These are phyloP conservation scores for Lodderomyces beijingensis DNA, from an alignment of 1,139 yeast genomes.

Conservation along the genomic window DNA sequence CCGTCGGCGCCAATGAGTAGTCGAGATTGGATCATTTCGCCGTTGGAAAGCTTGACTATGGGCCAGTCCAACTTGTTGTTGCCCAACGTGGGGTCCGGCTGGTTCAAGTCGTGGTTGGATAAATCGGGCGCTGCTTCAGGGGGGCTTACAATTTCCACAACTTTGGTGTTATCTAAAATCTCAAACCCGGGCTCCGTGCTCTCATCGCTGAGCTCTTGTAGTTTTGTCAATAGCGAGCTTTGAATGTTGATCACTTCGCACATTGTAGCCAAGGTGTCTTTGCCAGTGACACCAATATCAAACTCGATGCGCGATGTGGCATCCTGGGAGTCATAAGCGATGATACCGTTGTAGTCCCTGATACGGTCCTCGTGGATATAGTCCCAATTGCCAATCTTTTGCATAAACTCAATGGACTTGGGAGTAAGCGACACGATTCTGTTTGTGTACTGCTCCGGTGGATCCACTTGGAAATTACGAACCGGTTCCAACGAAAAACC, in stretches of 20 bases:
- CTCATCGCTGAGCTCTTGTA: constrained; percentile 46
- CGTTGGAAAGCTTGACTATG: constrained; percentile 61
- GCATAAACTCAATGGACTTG: constrained; percentile 61
- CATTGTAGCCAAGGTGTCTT: constrained; percentile 65
- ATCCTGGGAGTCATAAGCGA: constrained; percentile 79
- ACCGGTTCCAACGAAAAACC: constrained; percentile 57
- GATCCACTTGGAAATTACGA: constrained; percentile 44
- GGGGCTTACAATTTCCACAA: constrained; percentile 42
- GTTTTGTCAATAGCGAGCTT: constrained; percentile 53
- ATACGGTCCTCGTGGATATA: constrained; percentile 64
- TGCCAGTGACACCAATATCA: constrained; percentile 49
- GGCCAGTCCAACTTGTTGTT: constrained; percentile 64
- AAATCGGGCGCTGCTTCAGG: constrained; percentile 11
- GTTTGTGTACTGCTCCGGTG: constrained; percentile 66
- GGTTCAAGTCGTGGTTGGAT: constrained; percentile 16
- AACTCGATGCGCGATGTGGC: constrained; percentile 63
- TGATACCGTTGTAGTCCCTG: constrained; percentile 74
- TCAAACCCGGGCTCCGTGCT: constrained; percentile 23
- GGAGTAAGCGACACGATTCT: constrained; percentile 87
- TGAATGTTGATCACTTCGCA: constrained; percentile 85
- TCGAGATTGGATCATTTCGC: constrained; percentile 61
- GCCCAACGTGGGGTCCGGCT: constrained; percentile 17
- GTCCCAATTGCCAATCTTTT: constrained; percentile 71
- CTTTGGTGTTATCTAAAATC: constrained; percentile 63
- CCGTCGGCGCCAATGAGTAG: constrained; percentile 95